phyloP scores from a whole-genome alignment of 305 asterid species.

The Fraxinus floribunda region DNA sequence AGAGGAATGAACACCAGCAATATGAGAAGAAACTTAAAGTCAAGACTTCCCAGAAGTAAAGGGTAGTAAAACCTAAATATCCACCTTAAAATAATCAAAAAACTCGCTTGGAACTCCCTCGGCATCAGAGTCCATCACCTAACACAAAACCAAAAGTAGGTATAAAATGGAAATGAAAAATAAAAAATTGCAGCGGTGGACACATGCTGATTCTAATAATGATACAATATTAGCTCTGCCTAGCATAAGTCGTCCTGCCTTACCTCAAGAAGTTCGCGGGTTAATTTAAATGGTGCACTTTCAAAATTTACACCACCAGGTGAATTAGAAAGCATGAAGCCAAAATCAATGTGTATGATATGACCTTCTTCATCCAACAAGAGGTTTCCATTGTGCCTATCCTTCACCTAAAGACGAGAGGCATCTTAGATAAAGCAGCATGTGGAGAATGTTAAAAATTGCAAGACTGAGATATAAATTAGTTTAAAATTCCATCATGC shows the following conservation, averaged over 20 bases:
- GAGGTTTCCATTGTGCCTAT: conserved; percentile 89
- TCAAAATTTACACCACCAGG: conserved; percentile 97
- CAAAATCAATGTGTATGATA: conserved; percentile 90
- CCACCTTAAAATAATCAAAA: conserved; percentile 89
- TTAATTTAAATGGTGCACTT: conserved; percentile 87
- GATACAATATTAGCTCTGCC: conserved; percentile 18
- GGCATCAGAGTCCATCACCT: conserved; percentile 99
- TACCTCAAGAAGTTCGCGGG: conserved; percentile 97
- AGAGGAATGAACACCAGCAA: conserved; percentile 18
- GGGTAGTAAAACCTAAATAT: conserved; percentile 12
- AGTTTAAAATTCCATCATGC: background rate
- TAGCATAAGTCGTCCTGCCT: conserved; percentile 9
- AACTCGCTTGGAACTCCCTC: conserved; percentile 98
- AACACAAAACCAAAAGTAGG: conserved; percentile 19
- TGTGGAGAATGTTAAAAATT: background rate
- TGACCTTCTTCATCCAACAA: conserved; percentile 96
- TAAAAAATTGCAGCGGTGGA: background rate
- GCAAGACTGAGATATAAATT: background rate
- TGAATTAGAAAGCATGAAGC: conserved; percentile 95
- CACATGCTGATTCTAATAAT: background rate
- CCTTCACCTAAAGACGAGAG: conserved; percentile 59
- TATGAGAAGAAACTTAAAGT: conserved; percentile 6
- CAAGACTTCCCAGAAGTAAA: background rate
- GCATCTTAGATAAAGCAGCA: conserved; percentile 7
- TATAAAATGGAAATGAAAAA: background rate